Conservation (phyloP, 345 rosid genomes). For the Clausena lansium region DNA sequence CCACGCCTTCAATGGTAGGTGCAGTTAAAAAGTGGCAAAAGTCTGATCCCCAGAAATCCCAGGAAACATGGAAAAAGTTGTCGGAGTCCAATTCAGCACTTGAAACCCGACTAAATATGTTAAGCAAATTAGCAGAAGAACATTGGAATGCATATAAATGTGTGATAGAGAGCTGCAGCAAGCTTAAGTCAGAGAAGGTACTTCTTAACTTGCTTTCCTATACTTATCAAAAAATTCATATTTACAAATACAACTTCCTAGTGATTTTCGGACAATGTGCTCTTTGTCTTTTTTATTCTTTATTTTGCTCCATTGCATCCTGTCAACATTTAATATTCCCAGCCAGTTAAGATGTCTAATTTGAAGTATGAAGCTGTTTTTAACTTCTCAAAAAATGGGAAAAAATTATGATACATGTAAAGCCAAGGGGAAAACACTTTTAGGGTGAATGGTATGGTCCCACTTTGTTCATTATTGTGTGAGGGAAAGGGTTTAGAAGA, state of each 20-base stretch:
- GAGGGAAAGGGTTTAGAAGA: background rate
- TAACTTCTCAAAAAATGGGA: background rate
- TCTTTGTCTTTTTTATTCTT: background rate
- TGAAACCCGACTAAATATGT: conserved; percentile 55
- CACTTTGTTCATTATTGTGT: background rate
- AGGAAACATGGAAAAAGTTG: conserved; percentile 76
- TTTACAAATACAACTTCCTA: background rate
- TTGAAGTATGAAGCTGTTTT: background rate
- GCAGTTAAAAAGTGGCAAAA: conserved; percentile 96
- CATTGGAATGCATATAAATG: conserved; percentile 61
- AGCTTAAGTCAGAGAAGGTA: conserved; percentile 68
- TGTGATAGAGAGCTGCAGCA: conserved; percentile 65
- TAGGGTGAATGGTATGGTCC: background rate
- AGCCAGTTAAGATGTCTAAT: background rate
- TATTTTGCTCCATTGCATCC: background rate
- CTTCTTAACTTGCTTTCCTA: conserved; percentile 11
- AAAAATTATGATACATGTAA: background rate
- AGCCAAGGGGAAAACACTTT: background rate
- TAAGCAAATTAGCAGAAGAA: conserved; percentile 76
- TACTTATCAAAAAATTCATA: background rate
- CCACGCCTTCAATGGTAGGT: conserved; percentile 98
- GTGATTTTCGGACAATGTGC: background rate
- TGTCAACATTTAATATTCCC: background rate
- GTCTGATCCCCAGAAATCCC: conserved; percentile 75
- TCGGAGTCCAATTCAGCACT: conserved; percentile 73